Evolutionary conservation across 495 filamentous ascomycete genomes (phyloP), one percentile per base, ranked within the genome.

Genomic region (Talaromyces trachyspermus): DNA sequence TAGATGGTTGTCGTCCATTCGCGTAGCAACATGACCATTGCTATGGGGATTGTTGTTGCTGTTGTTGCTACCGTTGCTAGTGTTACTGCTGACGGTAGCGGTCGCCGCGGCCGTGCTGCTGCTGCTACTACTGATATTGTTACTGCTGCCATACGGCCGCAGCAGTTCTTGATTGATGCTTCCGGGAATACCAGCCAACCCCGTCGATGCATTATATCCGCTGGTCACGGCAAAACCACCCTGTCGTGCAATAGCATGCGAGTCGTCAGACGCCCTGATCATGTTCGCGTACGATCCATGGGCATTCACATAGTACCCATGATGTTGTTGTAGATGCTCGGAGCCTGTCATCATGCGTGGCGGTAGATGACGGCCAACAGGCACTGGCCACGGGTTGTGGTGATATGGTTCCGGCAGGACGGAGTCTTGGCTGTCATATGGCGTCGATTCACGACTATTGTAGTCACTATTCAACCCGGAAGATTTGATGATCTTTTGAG

Each of bases 111-210:
- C n/a, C n/a, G n/a, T n/a, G n/a, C 9, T 26, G 15, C 19, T 24
- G 23, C 22, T 26, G 39, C 39, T 23, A 41, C 38, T 15, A 11
- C 15, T 20, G 6, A 22, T n/a, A 42, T 22, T 43, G 23, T 62
- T 35, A 1, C 59, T 50, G 7, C 50, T 44, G 9, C 57, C 51
- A 7, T 59, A 62, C 14, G 63, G 59, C 33, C 71, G 70, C 29
- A 80, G 62, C 37, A 80, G 62, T 25, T 81, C 79, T 33, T 76
- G 63, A 48, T 78, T 74, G 5, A 67, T 54, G 27, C 57, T 72
- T 24, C 79, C 79, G 12, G 79, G 79, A 20, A 83, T 57, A 7
- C 75, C 71, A 19, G 70, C 64, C 27, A 78, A 49, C 22, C 63
- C 51, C 15, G 56, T 62, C 27, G 67, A 60, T 15, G 61, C 42